Evolutionary conservation across 2,329 filamentous ascomycete genomes (phyloP), one percentile per base, ranked within the genome.

Genomic region (Aspergillus viridinutans): DNA sequence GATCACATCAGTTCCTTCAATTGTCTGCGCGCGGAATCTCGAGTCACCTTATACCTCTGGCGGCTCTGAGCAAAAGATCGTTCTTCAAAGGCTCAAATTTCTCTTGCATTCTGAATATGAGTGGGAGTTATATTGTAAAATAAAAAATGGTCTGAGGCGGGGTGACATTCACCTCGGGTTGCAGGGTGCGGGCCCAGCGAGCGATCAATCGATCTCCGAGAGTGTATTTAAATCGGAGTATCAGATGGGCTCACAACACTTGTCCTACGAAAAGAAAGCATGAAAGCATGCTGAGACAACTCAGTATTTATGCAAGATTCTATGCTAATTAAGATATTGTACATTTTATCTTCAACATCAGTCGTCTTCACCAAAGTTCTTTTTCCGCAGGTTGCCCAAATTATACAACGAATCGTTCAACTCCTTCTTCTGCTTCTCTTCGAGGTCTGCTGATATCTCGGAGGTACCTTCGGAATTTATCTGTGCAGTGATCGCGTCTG

Each of bases 31-130:
- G 40, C 29, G 17, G n/a, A 35, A 29, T 40, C 40, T 49, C 23
- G 48, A 47, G 12, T 49, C 38, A 21, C 20, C 29, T 54, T 53
- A 52, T 78, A 95, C 92, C 94, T 83, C 89, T 85, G 64, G 94
- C 94, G 66, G 93, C 90, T 72, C 94, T 86, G 58, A 99, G 81
- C 71, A 99, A 82, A 67, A 97, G 80, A 72, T 99, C 93, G 76
- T 99, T 99, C 78, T 95, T 86, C 73, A 97, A 78, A 56, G 92
- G 90, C 68, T 87, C 85, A 68, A 97, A 97, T 67, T 86, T 76
- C 66, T 85, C 80, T 60, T 80, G 78, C 88, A 91, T 92, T 63
- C 67, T 81, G 66, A 52, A 23, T 53, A 52, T 35, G 63, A 53
- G 54, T 54, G 40, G 49, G 23, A 49, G 54, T 55, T 52, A 49